Conservation (phyloP, 495 filamentous ascomycete genomes). For the Ramalina peruviana region DNA sequence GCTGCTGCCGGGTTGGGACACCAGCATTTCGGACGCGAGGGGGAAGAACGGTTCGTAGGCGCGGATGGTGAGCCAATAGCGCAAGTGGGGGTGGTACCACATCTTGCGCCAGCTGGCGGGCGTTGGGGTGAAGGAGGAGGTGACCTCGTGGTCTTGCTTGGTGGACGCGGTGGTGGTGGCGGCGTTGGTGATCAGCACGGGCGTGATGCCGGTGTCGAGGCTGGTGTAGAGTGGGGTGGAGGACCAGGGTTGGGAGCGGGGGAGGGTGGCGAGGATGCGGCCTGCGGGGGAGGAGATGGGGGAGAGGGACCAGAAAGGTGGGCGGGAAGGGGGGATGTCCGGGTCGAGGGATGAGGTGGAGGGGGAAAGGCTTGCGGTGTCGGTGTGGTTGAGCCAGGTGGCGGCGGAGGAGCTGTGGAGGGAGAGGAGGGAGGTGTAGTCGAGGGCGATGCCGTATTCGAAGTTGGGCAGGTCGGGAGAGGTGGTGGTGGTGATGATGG, state of each 20-base stretch:
- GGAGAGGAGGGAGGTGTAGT: constrained; percentile 41
- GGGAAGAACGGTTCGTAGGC: constrained; percentile 1
- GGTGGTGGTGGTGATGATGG: constrained; percentile 26
- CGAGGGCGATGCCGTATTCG: constrained; percentile 44
- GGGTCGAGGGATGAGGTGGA: not conserved
- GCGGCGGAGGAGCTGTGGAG: constrained; percentile 6
- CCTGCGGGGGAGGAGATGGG: constrained; percentile 25
- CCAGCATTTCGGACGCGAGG: constrained; percentile 17
- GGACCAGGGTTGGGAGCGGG: constrained; percentile 27
- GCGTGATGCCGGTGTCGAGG: constrained; percentile 33
- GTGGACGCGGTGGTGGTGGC: not conserved
- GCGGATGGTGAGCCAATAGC: constrained; percentile 12
- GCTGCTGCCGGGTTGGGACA: constrained; percentile 35
- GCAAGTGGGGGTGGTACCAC: constrained; percentile 42
- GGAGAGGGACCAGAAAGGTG: constrained; percentile 24
- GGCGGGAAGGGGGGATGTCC: constrained; percentile 14
- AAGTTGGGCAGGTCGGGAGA: constrained; percentile 31
- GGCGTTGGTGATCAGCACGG: constrained; percentile 35
- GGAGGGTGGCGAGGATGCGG: constrained; percentile 28
- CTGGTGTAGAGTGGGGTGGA: constrained; percentile 40
- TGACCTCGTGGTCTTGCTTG: not conserved
- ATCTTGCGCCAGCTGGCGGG: constrained; percentile 38
- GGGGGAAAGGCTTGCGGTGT: not conserved
- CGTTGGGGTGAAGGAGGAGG: constrained; percentile 22
- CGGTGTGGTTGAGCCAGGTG: not conserved